Evolutionary conservation across 1,139 yeast genomes (phyloP), one percentile per base, ranked within the genome.

Genomic region (Debaryomyces sp.): DNA sequence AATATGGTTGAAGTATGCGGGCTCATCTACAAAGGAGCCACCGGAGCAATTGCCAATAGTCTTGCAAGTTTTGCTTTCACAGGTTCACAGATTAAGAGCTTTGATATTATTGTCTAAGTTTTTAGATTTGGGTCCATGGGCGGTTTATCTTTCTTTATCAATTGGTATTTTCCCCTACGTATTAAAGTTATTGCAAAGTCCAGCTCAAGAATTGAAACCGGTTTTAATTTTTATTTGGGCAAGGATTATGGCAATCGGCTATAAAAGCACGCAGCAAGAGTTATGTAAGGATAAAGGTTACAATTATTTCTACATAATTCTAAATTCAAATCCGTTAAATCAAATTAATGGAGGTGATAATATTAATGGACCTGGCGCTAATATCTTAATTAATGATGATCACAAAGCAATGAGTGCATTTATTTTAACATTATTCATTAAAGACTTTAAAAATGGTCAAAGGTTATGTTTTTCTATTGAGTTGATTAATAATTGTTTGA

Each of bases 111-210:
- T 95, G 9, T 87, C 96, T 2, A 83, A 89, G 55, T 94, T 92
- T 63, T 75, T 94, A 38, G 99, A 94, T 66, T 71, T 94, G 39
- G 99, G 99, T 0, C 97, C 99, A 0, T 90, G 97, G 95, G 98
- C 99, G 0, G 99, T 94, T 0, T 90, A 91, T 58, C 73, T 92
- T 38, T 96, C 98, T 0, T 73, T 94, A 34, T 89, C 97, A 4
- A 92, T 94, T 58, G 98, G 99, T 24, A 94, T 94, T 33, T 94
- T 94, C 68, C 98, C 99, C 0, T 95, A 95, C 63, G 97, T 95
- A 24, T 74, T 94, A 51, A 90, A 92, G 59, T 75, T 95, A 32
- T 71, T 94, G 33, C 99, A 94, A 64, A 87, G 96, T 51, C 98
- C 99, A 0, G 97, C 98, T 0, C 96, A 90, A 35, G 99, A 95